These are phyloP conservation scores for Solanum okadae DNA, from an alignment of 257 asterid species.

Conservation along the genomic window DNA sequence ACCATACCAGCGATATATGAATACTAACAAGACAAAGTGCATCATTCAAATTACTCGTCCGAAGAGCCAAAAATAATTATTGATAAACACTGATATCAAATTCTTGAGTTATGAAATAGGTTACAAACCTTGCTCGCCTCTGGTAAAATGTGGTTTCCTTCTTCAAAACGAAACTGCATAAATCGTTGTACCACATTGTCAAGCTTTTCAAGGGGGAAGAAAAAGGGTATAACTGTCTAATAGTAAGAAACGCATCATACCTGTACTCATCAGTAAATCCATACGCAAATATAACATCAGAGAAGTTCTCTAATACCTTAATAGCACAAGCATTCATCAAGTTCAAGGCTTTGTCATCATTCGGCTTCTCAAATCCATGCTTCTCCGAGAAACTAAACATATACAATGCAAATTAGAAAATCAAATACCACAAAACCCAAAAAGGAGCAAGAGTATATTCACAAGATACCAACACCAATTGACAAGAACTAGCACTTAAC, in stretches of 20 bases:
- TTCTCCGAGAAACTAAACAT: conserved; percentile 53
- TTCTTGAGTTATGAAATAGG: background rate
- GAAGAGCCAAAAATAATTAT: background rate
- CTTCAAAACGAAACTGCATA: conserved; percentile 60
- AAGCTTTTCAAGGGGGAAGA: background rate
- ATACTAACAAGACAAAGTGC: background rate
- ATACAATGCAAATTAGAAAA: background rate
- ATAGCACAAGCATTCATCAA: conserved; percentile 76
- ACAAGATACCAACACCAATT: background rate
- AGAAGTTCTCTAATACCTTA: conserved; percentile 59
- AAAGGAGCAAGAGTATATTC: background rate
- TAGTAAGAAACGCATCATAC: conserved; percentile 13
- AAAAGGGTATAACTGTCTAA: background rate
- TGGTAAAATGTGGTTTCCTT: conserved; percentile 67
- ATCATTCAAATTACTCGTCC: background rate
- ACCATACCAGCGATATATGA: background rate
- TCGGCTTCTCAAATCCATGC: conserved; percentile 66
- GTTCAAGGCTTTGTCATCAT: conserved; percentile 42
- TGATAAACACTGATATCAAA: background rate
- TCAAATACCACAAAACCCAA: background rate
- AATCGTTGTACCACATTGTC: background rate
- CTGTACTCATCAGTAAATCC: conserved; percentile 73
- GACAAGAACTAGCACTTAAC: background rate
- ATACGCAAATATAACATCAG: conserved; percentile 61
- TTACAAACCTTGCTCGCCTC: conserved; percentile 67